Evolutionary conservation across 1,139 yeast species (phyloP).

Genomic region (Lodderomyces beijingensis): DNA sequence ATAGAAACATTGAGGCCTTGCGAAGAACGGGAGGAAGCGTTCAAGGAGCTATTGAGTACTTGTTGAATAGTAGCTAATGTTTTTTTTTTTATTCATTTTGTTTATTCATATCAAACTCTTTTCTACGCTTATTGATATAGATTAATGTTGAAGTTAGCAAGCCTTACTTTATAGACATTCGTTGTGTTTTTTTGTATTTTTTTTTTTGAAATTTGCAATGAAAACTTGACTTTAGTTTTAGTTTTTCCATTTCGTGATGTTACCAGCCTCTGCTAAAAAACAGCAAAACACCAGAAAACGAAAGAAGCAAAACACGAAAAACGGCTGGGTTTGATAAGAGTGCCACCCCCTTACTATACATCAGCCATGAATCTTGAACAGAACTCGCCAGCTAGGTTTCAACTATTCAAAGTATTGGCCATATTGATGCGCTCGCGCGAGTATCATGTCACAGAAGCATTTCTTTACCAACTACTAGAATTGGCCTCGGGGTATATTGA

Average conservation of each 20-base stretch:
- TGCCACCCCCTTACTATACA: no score
- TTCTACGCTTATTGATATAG: no score
- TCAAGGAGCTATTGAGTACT: conserved; percentile 91
- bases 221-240: no score
- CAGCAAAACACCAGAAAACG: background rate
- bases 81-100: background rate
- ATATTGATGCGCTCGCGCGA: conserved; percentile 34
- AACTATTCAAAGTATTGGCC: conserved; percentile 32
- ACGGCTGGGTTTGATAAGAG: no score
- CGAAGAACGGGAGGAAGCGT: conserved; percentile 96
- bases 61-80: conserved; percentile 19
- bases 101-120: no score
- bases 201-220: no score
- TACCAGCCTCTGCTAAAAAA: background rate
- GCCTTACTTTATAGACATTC: no score
- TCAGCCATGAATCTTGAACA: background rate
- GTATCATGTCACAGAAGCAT: conserved; percentile 35
- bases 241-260: no score
- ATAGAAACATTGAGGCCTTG: conserved; percentile 83
- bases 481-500: conserved; percentile 50
- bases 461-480: conserved; percentile 43
- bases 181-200: no score
- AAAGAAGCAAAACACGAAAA: conserved; percentile 1
- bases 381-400: conserved; percentile 23
- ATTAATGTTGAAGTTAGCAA: no score